Percentiles rank a stretch among this genome's conserved stretches.
phyloP scores from a whole-genome alignment of 2,329 filamentous ascomycete genomes.

The Whalleya microplaca region DNA sequence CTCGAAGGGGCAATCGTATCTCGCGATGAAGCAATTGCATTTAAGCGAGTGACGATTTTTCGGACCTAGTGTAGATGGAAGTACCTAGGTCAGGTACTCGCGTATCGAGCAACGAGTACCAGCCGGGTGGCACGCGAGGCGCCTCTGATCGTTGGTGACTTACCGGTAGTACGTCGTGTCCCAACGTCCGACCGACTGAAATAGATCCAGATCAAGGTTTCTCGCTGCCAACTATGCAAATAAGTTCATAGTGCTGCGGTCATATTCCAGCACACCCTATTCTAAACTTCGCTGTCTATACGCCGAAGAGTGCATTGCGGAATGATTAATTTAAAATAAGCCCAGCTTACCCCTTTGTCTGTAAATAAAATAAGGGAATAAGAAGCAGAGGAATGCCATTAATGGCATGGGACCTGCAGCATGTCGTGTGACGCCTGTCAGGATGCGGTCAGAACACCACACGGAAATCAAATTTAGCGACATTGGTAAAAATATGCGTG shows the following conservation, averaged over 20 bases:
- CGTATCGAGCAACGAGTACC: background rate
- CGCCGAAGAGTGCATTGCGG: background rate
- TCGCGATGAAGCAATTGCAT: background rate
- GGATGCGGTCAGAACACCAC: too few relatives aligned
- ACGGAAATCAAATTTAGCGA: too few relatives aligned
- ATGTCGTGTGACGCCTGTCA: background rate
- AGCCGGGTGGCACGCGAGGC: conserved; percentile 5
- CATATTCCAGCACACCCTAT: conserved; percentile 13
- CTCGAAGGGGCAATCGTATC: background rate
- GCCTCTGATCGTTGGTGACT: too few relatives aligned
- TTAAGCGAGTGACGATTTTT: background rate
- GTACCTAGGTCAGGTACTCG: too few relatives aligned
- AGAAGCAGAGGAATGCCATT: background rate
- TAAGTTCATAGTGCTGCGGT: conserved; percentile 1
- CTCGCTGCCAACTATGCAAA: conserved; percentile 5
- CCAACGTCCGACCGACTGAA: background rate
- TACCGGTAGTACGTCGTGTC: too few relatives aligned
- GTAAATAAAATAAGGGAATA: too few relatives aligned
- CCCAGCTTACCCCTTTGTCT: background rate
- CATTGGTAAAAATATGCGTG: too few relatives aligned
- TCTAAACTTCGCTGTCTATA: conserved; percentile 1
- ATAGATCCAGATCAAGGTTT: conserved; percentile 10
- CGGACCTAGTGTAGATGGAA: background rate
- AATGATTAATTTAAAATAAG: background rate
- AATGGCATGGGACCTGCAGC: background rate